These are phyloP conservation scores for Xylariales sp. DNA, from an alignment of 2,329 filamentous ascomycete species.

Conservation along the genomic window DNA sequence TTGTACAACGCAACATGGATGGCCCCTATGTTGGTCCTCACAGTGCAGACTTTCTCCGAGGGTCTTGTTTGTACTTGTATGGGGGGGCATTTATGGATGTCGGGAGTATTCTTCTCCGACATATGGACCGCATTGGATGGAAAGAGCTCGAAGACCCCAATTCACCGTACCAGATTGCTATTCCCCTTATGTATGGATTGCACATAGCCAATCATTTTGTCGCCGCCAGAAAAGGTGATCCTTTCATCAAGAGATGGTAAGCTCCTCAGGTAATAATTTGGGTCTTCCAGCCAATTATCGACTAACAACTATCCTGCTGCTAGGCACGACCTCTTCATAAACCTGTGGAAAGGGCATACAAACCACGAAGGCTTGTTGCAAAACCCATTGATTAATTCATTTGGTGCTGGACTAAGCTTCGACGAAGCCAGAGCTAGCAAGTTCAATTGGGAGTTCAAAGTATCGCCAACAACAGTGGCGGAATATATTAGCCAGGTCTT, in stretches of 20 bases:
- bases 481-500: slow-evolving; percentile 35
- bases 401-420: slow-evolving; percentile 21
- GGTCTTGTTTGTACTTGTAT: slow-evolving; percentile 33
- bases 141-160: slow-evolving; percentile 28
- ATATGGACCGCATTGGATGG: slow-evolving; percentile 35
- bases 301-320: slow-evolving; percentile 28
- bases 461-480: slow-evolving; percentile 21
- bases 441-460: slow-evolving; percentile 27
- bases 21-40: slow-evolving; percentile 38
- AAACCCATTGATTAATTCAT: slow-evolving; percentile 21
- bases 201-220: slow-evolving; percentile 1
- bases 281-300: slow-evolving; percentile 14
- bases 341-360: slow-evolving; percentile 23
- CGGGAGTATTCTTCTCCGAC: slow-evolving; percentile 34
- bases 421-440: slow-evolving; percentile 13
- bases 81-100: slow-evolving; percentile 41
- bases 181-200: slow-evolving; percentile 12
- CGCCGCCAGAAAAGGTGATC: neutral
- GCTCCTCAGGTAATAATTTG: slow-evolving; percentile 14
- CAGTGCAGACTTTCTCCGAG: slow-evolving; percentile 41
- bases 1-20: slow-evolving; percentile 37
- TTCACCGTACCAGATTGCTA: slow-evolving; percentile 28
- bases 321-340: slow-evolving; percentile 29
- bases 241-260: slow-evolving; percentile 6
- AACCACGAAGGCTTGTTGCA: slow-evolving; percentile 19